Evolutionary conservation across 371 early-diverging fungal genomes (phyloP).

Genomic region (Synchytrium microbalum): DNA sequence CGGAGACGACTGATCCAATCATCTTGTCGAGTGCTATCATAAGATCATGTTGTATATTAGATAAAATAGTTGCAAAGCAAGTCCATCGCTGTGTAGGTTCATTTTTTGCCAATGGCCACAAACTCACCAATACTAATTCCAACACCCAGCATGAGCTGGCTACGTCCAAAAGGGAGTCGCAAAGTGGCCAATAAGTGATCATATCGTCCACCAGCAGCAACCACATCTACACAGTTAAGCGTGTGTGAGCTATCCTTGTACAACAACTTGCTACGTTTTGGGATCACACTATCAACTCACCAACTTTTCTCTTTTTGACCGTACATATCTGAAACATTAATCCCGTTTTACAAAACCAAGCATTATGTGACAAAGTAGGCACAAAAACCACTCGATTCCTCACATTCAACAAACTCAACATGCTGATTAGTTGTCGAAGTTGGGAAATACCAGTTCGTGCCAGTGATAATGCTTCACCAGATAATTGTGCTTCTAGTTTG

Average conservation of each 20-base stretch:
- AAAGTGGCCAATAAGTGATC: slow-evolving; percentile 59
- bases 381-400: slow-evolving; percentile 59
- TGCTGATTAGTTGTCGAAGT: slow-evolving; percentile 39
- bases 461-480: slow-evolving; percentile 5
- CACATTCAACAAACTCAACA: slow-evolving; percentile 48
- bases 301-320: slow-evolving; percentile 50
- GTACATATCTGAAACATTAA: slow-evolving; percentile 66
- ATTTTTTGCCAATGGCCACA: too few species aligned
- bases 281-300: slow-evolving; percentile 10
- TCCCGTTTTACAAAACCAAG: slow-evolving; percentile 61
- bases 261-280: background rate
- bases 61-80: background rate
- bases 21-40: slow-evolving; percentile 4
- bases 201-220: slow-evolving; percentile 82
- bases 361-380: slow-evolving; percentile 66
- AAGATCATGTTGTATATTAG: too few species aligned
- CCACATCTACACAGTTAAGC: slow-evolving; percentile 40
- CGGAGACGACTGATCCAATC: background rate
- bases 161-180: slow-evolving; percentile 39
- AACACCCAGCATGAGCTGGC: slow-evolving; percentile 24
- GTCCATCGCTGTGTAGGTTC: too few species aligned
- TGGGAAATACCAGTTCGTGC: slow-evolving; percentile 20
- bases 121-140: slow-evolving; percentile 41
- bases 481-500: slow-evolving; percentile 1
- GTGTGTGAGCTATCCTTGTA: background rate